A percentile compares a stretch with the other conserved stretches of the same genome.
phyloP scores from a whole-genome alignment of 805 yeast genomes.

The Clavispora phyllophila region DNA sequence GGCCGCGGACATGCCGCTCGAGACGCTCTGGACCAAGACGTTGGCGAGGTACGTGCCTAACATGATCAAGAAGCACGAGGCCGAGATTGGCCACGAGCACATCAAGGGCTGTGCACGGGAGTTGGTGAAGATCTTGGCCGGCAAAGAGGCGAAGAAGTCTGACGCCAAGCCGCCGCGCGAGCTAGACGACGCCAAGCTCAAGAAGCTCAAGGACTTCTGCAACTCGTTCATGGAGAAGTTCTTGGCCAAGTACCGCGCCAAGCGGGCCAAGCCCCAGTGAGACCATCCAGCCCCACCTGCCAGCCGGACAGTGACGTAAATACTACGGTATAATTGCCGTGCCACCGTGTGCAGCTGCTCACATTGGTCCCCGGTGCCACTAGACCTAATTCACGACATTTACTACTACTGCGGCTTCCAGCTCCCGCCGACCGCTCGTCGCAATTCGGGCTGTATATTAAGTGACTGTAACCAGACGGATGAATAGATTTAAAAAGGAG shows the following conservation, averaged over 20 bases:
- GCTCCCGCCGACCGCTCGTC: not conserved
- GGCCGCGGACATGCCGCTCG: constrained; percentile 9
- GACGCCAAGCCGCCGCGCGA: constrained; percentile 47
- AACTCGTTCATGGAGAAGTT: constrained; percentile 64
- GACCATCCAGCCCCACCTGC: too few species aligned
- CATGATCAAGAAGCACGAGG: constrained; percentile 59
- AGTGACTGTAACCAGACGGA: not conserved
- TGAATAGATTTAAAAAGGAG: too few species aligned
- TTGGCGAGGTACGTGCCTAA: constrained; percentile 82
- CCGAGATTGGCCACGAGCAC: constrained; percentile 65
- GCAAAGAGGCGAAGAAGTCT: constrained; percentile 59
- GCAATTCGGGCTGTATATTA: not conserved
- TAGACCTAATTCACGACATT: too few species aligned
- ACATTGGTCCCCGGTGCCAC: too few species aligned
- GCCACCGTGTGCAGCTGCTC: too few species aligned
- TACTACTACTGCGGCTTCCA: too few species aligned
- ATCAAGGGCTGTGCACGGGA: constrained; percentile 77
- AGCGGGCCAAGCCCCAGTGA: constrained; percentile 17
- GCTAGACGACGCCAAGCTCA: constrained; percentile 57
- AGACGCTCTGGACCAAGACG: constrained; percentile 37
- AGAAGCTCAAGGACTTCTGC: constrained; percentile 64
- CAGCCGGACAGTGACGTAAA: too few species aligned
- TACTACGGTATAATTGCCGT: too few species aligned
- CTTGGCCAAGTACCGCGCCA: constrained; percentile 42
- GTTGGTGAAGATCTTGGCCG: constrained; percentile 59